Conservation (phyloP, 148 eudicot genomes). For the Rhododendron ovatum region DNA sequence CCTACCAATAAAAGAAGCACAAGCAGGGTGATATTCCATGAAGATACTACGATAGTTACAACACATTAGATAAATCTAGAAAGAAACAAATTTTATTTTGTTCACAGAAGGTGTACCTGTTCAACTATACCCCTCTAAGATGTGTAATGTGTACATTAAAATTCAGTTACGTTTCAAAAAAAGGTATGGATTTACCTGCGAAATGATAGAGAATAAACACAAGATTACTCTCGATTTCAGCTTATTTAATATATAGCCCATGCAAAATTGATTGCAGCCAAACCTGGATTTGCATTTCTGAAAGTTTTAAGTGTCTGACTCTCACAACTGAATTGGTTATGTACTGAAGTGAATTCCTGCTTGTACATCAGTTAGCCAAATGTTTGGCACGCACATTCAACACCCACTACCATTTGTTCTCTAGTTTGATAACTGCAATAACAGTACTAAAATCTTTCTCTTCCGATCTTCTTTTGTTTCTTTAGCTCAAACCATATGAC, state of each 20-base stretch:
- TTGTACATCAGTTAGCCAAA: background rate
- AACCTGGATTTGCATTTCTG: background rate
- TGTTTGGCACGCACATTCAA: background rate
- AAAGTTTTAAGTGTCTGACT: background rate
- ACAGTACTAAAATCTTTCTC: background rate
- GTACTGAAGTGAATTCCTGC: background rate
- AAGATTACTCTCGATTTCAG: background rate
- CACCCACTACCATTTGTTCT: background rate
- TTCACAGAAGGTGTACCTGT: background rate
- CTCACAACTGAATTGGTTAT: background rate
- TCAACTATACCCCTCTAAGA: background rate
- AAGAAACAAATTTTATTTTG: background rate
- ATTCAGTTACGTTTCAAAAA: background rate
- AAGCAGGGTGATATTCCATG: background rate
- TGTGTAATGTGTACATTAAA: background rate
- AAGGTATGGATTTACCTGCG: background rate
- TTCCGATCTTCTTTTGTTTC: background rate
- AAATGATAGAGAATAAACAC: background rate
- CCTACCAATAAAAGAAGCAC: constrained; percentile 3
- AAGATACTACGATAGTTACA: background rate
- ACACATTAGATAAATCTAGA: background rate
- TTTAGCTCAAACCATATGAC: background rate
- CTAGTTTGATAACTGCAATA: background rate
- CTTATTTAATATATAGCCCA: background rate
- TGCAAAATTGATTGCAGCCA: background rate